Conservation (phyloP, 2,329 filamentous ascomycete species). For the Fusarium nurragi region DNA sequence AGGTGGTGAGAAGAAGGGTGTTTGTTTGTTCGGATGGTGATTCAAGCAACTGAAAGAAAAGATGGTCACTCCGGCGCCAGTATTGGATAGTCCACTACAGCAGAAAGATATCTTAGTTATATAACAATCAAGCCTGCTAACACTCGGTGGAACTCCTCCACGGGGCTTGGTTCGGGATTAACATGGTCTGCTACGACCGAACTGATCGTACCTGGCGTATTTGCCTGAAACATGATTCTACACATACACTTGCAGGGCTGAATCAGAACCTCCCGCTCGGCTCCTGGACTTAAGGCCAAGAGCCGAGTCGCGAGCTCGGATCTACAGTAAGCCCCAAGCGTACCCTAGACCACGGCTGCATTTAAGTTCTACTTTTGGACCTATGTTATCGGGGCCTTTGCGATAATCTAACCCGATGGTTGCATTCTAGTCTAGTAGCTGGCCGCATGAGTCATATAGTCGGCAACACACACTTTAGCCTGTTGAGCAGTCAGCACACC, state of each 20-base stretch:
- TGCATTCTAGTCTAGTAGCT: background rate
- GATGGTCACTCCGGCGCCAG: background rate
- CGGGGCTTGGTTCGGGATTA: too few relatives aligned
- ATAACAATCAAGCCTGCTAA: background rate
- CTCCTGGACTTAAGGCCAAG: conserved; percentile 34
- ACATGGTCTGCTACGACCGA: too few relatives aligned
- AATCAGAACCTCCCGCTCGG: conserved; percentile 13
- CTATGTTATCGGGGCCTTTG: background rate
- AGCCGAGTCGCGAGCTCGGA: conserved; percentile 42
- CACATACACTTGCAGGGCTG: conserved; percentile 21
- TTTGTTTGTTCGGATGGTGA: background rate
- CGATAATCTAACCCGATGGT: background rate
- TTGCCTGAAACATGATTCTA: background rate
- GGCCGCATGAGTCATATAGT: background rate
- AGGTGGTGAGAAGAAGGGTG: too few relatives aligned
- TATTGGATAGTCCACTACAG: background rate
- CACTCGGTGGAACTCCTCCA: background rate
- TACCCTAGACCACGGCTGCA: background rate
- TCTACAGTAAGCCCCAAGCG: too few relatives aligned
- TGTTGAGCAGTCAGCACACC: background rate
- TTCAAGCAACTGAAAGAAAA: background rate
- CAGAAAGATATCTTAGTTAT: background rate
- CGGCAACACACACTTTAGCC: background rate
- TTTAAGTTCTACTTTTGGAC: background rate
- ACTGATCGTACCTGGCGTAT: background rate